Evolutionary conservation across 208 protist genomes (phyloP), one percentile per base, ranked within the genome.

Genomic region (Herpetomonas tarakana): DNA sequence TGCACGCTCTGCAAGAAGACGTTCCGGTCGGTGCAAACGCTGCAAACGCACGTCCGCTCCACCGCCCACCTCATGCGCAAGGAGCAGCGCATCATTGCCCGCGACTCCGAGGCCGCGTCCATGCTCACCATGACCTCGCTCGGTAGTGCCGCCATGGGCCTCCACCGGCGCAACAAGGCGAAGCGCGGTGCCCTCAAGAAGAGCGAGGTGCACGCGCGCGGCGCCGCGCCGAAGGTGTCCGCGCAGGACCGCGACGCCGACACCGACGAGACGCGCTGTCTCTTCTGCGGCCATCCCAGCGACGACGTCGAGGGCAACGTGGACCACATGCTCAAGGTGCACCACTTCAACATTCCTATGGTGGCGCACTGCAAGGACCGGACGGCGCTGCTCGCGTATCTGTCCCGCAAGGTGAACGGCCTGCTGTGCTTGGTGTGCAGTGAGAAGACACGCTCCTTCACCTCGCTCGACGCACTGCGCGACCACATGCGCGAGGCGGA

Each of bases 1-100:
- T 96, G 91, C 76, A 96, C 84, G 21, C 76, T 96, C 52, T 96
- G 91, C 83, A 91, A 91, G 52, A 96, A 96, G 62, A 83, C 78
- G 1, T 96, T 96, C 54, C 87, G 74, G 53, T 93, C 81, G 1
- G 86, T 93, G 31, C 91, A 93, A 57, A 96, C 91, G 9, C 79
- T 96, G 22, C 91, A 96, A 72, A 76, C 87, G 3, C 91, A 96
- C 68, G 73, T 96, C 28, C 85, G 86, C 69, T 96, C 91, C 21
- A 96, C 85, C 21, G 87, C 91, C 0, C 91, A 96, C 65, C 69
- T 96, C 22, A 91, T 96, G 59, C 84, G 81, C 41, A 96, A 96
- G 74, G 87, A 96, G 74, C 63, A 96, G 75, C 91, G 87, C 58
- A 93, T 96, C 58, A 71, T 94, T 41, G 69, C 81, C 1, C 83